phyloP scores from a whole-genome alignment of 2,329 filamentous ascomycete genomes.

The Alternaria panax region DNA sequence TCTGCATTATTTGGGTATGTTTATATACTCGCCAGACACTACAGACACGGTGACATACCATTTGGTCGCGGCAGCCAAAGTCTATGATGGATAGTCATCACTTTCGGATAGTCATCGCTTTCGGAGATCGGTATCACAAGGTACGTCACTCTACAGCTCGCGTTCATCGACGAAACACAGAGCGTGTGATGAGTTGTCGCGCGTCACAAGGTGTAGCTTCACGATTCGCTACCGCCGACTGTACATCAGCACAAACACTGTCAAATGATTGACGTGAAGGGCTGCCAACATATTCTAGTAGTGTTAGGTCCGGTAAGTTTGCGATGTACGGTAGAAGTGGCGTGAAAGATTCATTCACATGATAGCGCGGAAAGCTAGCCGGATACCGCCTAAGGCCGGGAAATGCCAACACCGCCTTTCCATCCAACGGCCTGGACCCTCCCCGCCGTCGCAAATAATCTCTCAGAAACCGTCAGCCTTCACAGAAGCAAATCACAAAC shows the following conservation, averaged over 20 bases:
- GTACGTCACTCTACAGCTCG: not conserved
- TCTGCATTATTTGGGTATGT: too few relatives aligned
- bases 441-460: constrained; percentile 36
- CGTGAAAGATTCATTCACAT: constrained; percentile 16
- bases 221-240: not conserved
- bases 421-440: constrained; percentile 28
- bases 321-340: not conserved
- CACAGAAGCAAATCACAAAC: constrained; percentile 15
- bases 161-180: not conserved
- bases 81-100: not conserved
- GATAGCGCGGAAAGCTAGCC: constrained; percentile 24
- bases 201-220: not conserved
- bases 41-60: not conserved
- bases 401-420: constrained; percentile 16
- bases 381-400: constrained; percentile 15
- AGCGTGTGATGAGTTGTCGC: not conserved
- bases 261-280: not conserved
- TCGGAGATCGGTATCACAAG: not conserved
- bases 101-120: not conserved
- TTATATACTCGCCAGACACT: not conserved
- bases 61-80: not conserved
- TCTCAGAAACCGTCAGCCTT: constrained; percentile 23
- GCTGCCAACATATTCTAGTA: not conserved
- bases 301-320: not conserved
- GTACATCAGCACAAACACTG: not conserved